phyloP scores from a whole-genome alignment of 2,329 filamentous ascomycete species.

The Pseudogymnoascus sp. region DNA sequence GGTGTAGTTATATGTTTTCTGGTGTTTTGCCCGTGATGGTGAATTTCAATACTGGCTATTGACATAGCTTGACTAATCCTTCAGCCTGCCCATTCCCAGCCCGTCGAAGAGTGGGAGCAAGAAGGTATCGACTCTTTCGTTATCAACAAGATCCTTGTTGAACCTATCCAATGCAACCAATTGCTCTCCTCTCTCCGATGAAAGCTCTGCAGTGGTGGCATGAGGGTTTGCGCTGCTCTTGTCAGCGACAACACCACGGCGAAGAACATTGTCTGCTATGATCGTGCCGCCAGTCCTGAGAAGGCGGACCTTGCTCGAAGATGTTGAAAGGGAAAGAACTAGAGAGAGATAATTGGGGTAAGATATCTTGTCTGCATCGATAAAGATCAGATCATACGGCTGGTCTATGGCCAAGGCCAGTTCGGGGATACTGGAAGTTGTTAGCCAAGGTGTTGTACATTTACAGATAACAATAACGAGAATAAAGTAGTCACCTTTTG shows the following conservation, averaged over 20 bases:
- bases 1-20: not conserved
- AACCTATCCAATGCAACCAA: constrained; percentile 27
- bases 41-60: not conserved
- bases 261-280: constrained; percentile 47
- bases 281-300: constrained; percentile 43
- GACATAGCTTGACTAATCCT: constrained; percentile 13
- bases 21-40: not conserved
- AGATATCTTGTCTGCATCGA: constrained; percentile 46
- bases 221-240: constrained; percentile 27
- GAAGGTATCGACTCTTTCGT: constrained; percentile 30
- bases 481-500: constrained; percentile 33
- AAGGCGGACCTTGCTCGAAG: constrained; percentile 29
- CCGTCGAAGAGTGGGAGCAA: constrained; percentile 35
- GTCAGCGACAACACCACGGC: constrained; percentile 40
- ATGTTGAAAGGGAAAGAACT: constrained; percentile 38
- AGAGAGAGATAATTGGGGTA: constrained; percentile 41
- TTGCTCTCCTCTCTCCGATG: constrained; percentile 11
- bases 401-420: constrained; percentile 21
- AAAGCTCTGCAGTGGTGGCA: constrained; percentile 10
- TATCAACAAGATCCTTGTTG: constrained; percentile 28
- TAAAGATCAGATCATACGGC: constrained; percentile 46
- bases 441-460: not conserved
- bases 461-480: constrained; percentile 11
- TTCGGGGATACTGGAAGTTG: constrained; percentile 13
- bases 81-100: constrained; percentile 27